Evolutionary conservation across 2,329 filamentous ascomycete species (phyloP), one percentile per base, ranked within the genome.

Genomic region (Lecanicillium sp.): DNA sequence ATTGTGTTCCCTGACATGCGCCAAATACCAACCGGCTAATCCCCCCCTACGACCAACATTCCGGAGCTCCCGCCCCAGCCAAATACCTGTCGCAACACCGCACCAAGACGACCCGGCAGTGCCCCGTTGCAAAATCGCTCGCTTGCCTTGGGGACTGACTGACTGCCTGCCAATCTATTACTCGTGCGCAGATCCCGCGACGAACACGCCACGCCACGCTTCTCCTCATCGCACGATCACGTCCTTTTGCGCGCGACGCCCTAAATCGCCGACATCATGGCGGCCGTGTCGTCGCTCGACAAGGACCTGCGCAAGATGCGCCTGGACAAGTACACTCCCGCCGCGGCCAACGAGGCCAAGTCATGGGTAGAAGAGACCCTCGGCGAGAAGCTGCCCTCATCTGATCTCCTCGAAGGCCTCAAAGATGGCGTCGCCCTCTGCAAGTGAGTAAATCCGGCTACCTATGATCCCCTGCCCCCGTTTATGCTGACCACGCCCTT

Each of bases 291-390:
- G 47, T 95, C 87, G 46, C 71, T 98, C 44, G 92, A 97, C 65
- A 90, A 90, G 63, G 92, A 98, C 69, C 74, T 98, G 79, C 86
- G 87, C 72, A 88, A 81, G 60, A 64, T 97, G 74, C 89, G 92
- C 63, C 72, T 95, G 54, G 86, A 89, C 44, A 86, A 90, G 65
- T 97, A 95, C 65, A 97, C 90, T 2, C 87, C 88, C 17, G 79
- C 84, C 51, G 89, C 89, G 29, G 89, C 88, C 37, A 87, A 87
- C 51, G 89, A 97, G 66, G 83, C 79, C 15, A 80, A 81, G 33
- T 62, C 69, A 47, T 98, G 92, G 87, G 89, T 98, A 47, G 88
- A 96, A 61, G 74, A 79, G 29, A 72, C 79, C 2, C 65, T 98
- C 25, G 85, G 84, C 46, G 82, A 89, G 57, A 75, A 71, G 36